Evolutionary conservation across 495 filamentous ascomycete genomes (phyloP).

Genomic region (Podospora australis): DNA sequence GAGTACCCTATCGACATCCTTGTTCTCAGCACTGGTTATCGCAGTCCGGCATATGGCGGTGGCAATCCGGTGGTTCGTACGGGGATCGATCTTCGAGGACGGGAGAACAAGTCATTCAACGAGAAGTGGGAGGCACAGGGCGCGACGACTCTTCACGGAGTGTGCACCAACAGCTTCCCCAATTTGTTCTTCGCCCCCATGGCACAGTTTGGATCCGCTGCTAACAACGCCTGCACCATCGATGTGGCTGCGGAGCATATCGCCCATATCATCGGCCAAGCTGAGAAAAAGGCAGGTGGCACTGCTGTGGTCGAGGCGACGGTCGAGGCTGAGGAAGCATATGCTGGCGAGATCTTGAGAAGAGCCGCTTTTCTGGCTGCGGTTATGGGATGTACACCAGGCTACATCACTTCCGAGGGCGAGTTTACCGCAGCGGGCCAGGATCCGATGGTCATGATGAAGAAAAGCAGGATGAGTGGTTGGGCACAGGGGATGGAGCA

Average conservation of each 20-base stretch:
- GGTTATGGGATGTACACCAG: slow-evolving; percentile 47
- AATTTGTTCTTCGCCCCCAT: slow-evolving; percentile 46
- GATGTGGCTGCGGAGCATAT: slow-evolving; percentile 35
- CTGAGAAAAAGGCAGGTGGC: slow-evolving; percentile 28
- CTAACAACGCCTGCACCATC: slow-evolving; percentile 39
- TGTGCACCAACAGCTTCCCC: slow-evolving; percentile 40
- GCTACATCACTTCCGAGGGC: slow-evolving; percentile 50
- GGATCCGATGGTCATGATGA: slow-evolving; percentile 26
- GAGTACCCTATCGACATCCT: slow-evolving; percentile 44
- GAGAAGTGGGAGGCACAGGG: slow-evolving; percentile 36
- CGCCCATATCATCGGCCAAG: slow-evolving; percentile 40
- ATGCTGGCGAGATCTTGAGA: slow-evolving; percentile 36
- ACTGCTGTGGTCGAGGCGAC: slow-evolving; percentile 37
- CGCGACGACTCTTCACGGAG: slow-evolving; percentile 43
- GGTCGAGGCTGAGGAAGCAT: slow-evolving; percentile 38
- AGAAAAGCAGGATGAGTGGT: slow-evolving; percentile 18
- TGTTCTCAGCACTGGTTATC: slow-evolving; percentile 45
- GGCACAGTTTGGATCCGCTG: slow-evolving; percentile 31
- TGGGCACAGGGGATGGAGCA: slow-evolving; percentile 22
- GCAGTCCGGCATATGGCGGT: slow-evolving; percentile 21
- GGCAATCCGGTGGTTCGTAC: slow-evolving; percentile 28
- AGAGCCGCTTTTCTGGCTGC: slow-evolving; percentile 33
- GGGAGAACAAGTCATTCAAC: slow-evolving; percentile 33
- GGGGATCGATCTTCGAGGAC: slow-evolving; percentile 36
- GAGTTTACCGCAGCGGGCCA: slow-evolving; percentile 11